Evolutionary conservation across 495 filamentous ascomycete species (phyloP), one percentile per base, ranked within the genome.

Genomic region (Cudoniella acicularis): DNA sequence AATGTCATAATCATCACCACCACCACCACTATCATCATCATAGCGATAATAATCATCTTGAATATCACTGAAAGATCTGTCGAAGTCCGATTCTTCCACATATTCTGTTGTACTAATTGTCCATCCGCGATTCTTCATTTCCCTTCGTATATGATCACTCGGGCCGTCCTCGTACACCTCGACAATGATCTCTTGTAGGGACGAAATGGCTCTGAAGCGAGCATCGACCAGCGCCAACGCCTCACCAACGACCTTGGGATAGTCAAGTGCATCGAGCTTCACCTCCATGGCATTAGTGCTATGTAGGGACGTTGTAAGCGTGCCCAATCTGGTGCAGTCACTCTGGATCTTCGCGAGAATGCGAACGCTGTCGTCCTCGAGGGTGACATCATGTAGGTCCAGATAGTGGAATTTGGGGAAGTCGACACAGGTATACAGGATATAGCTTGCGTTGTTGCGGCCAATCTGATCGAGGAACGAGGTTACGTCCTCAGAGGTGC

Each of bases 131-230:
- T 41, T 56, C 56, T 56, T 22, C 56, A 63, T 63, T 52, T 56
- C 24, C 43, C 51, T 59, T 56, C 52, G 25, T 56, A 59, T 56
- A 59, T 26, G 52, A 56, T 47, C 22, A 41, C 61, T 59, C 45
- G 55, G 51, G 20, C 51, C 49, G 22, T 56, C 45, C 21, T 55
- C 43, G 40, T 56, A 59, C 45, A 59, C 45, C 24, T 45, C 51
- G 30, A 63, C 52, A 52, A 63, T 52, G 21, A 63, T 63, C 24
- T 63, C 56, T 52, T 59, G 41, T 45, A 63, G 26, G 61, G 61
- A 63, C 56, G 36, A 59, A 41, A 63, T 59, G 27, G 61, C 56
- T 55, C 51, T 59, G 43, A 63, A 63, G 56, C 56, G 45, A 59
- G 61, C 24, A 56, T 63, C 23, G n/a, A 63, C 51, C 16, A 55